Conservation (phyloP, 139 green algal species). For the Haematococcus lacustris region DNA sequence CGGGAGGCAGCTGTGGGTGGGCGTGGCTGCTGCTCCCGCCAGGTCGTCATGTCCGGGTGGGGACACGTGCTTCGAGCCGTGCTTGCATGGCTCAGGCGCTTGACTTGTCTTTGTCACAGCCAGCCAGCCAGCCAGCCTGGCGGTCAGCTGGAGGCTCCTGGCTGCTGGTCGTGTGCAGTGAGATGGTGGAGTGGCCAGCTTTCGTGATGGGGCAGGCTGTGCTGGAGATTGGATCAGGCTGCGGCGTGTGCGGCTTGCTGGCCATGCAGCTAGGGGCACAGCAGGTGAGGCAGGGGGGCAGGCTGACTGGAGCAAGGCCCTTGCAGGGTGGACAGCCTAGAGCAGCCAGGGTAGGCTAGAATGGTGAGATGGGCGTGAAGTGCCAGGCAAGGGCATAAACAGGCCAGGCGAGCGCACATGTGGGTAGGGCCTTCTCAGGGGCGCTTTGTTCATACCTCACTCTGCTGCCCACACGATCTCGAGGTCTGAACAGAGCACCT, state of each 20-base stretch:
- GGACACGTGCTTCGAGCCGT: no score
- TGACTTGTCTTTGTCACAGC: no score
- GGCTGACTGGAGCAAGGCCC: no score
- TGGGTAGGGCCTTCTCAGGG: background rate
- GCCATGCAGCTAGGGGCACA: slow-evolving; percentile 59
- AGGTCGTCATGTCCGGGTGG: no score
- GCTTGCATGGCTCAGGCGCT: no score
- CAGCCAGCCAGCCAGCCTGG: no score
- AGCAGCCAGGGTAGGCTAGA: background rate
- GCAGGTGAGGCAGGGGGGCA: slow-evolving; percentile 13
- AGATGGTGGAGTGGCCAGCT: slow-evolving; percentile 38
- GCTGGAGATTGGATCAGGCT: slow-evolving; percentile 73
- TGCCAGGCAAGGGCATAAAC: background rate
- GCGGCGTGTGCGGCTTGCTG: slow-evolving; percentile 65
- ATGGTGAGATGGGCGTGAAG: background rate
- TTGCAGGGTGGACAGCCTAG: no score
- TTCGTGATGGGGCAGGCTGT: slow-evolving; percentile 46
- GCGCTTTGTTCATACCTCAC: no score
- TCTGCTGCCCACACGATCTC: no score
- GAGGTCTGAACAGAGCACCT: no score
- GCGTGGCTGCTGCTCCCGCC: no score
- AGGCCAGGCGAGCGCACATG: background rate
- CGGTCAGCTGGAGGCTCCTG: background rate
- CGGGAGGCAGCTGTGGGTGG: no score
- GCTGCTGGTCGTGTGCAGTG: slow-evolving; percentile 18